Base-by-base conservation (phyloP, 768 basidiomycete species). In the Boletus pseudopeckii region DNA sequence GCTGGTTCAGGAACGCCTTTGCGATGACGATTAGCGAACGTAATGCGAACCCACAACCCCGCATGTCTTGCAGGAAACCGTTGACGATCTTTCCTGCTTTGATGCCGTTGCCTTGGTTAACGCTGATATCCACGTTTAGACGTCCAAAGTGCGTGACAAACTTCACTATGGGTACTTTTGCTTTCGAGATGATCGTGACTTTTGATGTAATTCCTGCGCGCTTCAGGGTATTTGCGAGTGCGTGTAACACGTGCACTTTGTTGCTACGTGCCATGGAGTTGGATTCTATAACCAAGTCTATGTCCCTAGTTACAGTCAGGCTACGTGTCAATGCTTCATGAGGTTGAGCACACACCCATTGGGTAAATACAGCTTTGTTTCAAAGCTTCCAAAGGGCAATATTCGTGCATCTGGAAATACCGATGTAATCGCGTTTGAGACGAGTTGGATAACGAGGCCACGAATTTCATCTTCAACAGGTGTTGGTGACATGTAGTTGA, bases 101-200 rank as follows among this genome's bases (percentile, higher is more conserved):
- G 49, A 97, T 73, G 10, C 94, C 96, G 59, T 91, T 93, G 11
- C 75, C 80, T 72, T 96, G 93, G 69, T 98, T 98, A 53, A 98
- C 77, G 64, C 90, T 93, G 65, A 98, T 90, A 65, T 99, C 96
- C 59, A 99, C 91, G 54, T 90, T 81, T 66, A 97, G 84, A 37
- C 82, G 81, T 20, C 90, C 94, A 56, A 85, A 81, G 9, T 75
- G 79, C 3, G 95, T 92, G 51, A 89, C 74, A 67, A 98, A 97
- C 73, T 99, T 99, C 71, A 99, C 80, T 68, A 99, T 98, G 30
- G 97, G 97, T 7, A 98, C 95, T 72, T 86, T 90, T 49, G 97
- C 95, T 75, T 86, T 92, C 28, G 87, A 85, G 59, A 99, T 93
- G 69, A 98, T 85, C 28, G 87, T 86, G 37, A 98, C 89, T 41